A percentile compares a stretch with the other conserved stretches of the same genome.
phyloP scores from a whole-genome alignment of 2,329 filamentous ascomycete genomes.

The Cladophialophora exuberans region DNA sequence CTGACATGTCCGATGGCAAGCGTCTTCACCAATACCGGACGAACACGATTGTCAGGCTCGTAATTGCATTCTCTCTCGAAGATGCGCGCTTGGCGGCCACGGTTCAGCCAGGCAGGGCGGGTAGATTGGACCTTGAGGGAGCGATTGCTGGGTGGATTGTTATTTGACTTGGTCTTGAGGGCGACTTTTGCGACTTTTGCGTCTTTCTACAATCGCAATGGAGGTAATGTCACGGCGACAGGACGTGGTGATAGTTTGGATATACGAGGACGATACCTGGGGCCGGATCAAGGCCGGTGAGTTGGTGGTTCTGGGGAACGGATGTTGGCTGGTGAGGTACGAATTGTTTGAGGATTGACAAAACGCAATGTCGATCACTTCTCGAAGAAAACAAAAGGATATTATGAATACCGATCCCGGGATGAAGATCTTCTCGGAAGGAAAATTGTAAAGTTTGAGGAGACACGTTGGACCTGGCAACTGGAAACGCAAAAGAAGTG shows the following conservation, averaged over 20 bases:
- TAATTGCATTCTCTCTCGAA: conserved; percentile 19
- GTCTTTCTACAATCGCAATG: too few relatives aligned
- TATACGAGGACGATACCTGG: too few relatives aligned
- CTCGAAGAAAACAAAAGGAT: not conserved
- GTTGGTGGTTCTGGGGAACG: too few relatives aligned
- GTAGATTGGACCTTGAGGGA: not conserved
- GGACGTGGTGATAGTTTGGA: too few relatives aligned
- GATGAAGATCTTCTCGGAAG: not conserved
- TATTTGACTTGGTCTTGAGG: too few relatives aligned
- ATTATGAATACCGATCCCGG: not conserved
- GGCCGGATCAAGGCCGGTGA: too few relatives aligned
- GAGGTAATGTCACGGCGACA: too few relatives aligned
- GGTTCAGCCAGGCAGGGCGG: not conserved
- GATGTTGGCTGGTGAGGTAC: not conserved
- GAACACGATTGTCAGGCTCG: conserved; percentile 14
- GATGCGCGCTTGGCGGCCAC: not conserved
- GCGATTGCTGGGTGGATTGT: too few relatives aligned
- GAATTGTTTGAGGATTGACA: conserved; percentile 8
- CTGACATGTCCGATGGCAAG: conserved; percentile 61
- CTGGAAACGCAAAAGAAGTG: not conserved
- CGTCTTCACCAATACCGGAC: conserved; percentile 7
- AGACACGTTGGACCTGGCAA: not conserved
- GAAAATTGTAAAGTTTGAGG: not conserved
- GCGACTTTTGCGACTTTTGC: too few relatives aligned
- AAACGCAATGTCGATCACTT: conserved; percentile 10